Base-by-base conservation (phyloP, 2,329 filamentous ascomycete species). In the Raffaelea arxii region DNA sequence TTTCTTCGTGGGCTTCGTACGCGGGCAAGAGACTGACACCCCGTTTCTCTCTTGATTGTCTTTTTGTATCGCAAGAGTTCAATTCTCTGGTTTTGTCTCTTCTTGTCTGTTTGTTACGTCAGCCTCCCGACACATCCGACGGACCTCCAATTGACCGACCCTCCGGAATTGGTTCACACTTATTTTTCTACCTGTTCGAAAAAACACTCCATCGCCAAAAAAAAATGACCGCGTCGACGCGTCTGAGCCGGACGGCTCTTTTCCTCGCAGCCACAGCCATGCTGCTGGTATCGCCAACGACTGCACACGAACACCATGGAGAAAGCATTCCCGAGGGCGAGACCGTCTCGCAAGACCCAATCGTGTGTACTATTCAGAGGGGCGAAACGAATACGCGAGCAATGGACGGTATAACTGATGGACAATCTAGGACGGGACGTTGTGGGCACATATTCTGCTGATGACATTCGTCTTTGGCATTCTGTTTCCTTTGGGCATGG, bases 391-490 rank as follows among this genome's bases (percentile, higher is more conserved):
- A 18, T n/a, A 5, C 32, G 19, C 9, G 9, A 30, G 9, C 27
- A 30, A 30, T 9, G 27, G 27, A 2, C 11, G 4, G 19, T 6
- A 10, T 4, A 24, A 24, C 45, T 44, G 39, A 49, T 37, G 43
- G 51, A 62, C 21, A 32, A 37, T 22, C 23, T 54, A 82, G 77
- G 92, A 97, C 63, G 75, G 82, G 37, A 87, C 81, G 58, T 66
- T 98, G 78, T 98, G 92, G 92, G 74, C 84, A 55, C 92, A 98
- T 66, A 97, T 98, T 59, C 74, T 95, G 50, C 65, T 94, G 40
- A 90, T 95, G 74, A 84, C 82, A 62, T 60, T 92, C 49, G 80
- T 89, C 48, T 97, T 94, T 71, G 92, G 92, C 51, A 74, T 98
- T 55, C 78, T 97, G 49, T 97, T 95, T 59, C 92, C 92, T 11